Evolutionary conservation across 2,329 filamentous ascomycete genomes (phyloP).

Genomic region (Penicillium sp.): DNA sequence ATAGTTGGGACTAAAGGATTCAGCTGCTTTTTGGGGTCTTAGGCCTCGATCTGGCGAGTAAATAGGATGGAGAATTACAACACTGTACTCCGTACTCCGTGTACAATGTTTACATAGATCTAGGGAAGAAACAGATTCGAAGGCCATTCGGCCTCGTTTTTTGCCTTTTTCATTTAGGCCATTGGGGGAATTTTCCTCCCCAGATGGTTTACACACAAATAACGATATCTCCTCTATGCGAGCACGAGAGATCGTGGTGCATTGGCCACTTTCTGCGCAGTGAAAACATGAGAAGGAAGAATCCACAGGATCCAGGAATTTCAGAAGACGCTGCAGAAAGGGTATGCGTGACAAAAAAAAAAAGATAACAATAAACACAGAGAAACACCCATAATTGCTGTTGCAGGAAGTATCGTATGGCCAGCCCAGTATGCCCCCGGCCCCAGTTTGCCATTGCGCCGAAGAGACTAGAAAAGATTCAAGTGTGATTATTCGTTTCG

Average conservation of each 20-base stretch:
- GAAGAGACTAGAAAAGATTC: constrained; percentile 22
- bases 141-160: constrained; percentile 24
- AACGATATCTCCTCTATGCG: constrained; percentile 3
- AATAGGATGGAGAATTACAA: background rate
- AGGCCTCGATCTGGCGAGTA: background rate
- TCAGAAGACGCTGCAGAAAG: constrained; percentile 24
- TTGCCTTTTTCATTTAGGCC: constrained; percentile 23
- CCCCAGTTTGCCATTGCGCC: constrained; percentile 29
- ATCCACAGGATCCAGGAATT: constrained; percentile 18
- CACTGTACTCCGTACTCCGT: too few relatives aligned
- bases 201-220: constrained; percentile 19
- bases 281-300: constrained; percentile 12
- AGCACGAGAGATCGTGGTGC: background rate
- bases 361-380: constrained; percentile 15
- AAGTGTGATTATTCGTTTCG: constrained; percentile 26
- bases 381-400: constrained; percentile 24
- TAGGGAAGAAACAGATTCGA: background rate
- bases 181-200: constrained; percentile 10
- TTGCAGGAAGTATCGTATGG: constrained; percentile 25
- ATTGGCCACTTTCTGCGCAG: constrained; percentile 8
- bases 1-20: background rate
- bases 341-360: constrained; percentile 20
- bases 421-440: constrained; percentile 25
- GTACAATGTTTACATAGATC: background rate
- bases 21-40: background rate